Base-by-base conservation (phyloP, 1,284 basidiomycete genomes). In the Melampsora abietis-canadensis region DNA sequence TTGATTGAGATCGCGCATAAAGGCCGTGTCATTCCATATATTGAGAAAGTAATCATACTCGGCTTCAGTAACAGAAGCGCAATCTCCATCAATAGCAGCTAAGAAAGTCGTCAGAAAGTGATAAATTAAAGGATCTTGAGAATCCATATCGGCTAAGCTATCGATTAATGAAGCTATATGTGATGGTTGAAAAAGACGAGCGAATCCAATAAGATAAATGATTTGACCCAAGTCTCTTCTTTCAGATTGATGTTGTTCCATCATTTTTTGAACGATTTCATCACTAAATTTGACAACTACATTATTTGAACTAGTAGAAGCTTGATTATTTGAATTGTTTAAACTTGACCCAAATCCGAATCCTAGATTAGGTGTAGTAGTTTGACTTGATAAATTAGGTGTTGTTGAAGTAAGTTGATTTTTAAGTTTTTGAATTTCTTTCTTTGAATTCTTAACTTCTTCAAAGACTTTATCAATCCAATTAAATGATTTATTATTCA, bases 241-340 rank as follows among this genome's bases (percentile, higher is more conserved):
- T 75, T 75, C 72, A 15, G 64, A 47, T 62, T 75, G 72, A 30
- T 75, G 72, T 34, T 75, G 65, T 59, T 75, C 72, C 10, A 75
- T 31, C 65, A 75, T 75, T 40, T 63, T 75, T 67, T 75, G 72
- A 48, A 75, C 72, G 24, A 75, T 75, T 21, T 75, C 72, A 67
- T 75, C 72, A 54, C 65, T 67, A 57, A 75, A 75, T 31, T 75
- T 75, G 21, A 73, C 70, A 4, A 66, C 17, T 15, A 73, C 46
- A 30, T 65, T 51, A 40, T 73, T 73, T n/a, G 70, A 73, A 40
- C 54, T 73, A 47, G 65, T 64, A 19, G 30, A 17, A 48, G 59
- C 44, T 61, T 40, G 31, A n/a, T 37, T 37, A 47, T 31, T 46
- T 14, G 59, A 65, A n/a, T 30, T 51, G 34, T 31, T 37, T 21